Evolutionary conservation across 768 basidiomycete genomes (phyloP).

Genomic region (Rhodotorula taiwanensis): DNA sequence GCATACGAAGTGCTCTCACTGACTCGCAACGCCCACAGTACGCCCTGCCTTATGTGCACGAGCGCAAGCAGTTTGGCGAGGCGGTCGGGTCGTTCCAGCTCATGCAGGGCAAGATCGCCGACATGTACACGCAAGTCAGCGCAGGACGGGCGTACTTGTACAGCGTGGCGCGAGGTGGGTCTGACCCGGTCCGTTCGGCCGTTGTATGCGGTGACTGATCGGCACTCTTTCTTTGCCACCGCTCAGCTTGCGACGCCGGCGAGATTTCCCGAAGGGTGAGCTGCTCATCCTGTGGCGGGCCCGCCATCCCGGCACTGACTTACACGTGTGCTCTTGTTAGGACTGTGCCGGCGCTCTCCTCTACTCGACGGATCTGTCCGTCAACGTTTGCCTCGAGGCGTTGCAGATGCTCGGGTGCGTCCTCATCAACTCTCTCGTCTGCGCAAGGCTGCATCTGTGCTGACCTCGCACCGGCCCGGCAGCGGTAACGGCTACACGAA

Average conservation of each 20-base stretch:
- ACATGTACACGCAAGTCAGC: conserved; percentile 62
- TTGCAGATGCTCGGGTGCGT: conserved; percentile 37
- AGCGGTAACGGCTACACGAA: conserved; percentile 82
- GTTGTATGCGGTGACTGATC: too few species aligned
- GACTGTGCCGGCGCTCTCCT: conserved; percentile 93
- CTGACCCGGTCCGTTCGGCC: too few species aligned
- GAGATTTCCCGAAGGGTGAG: conserved; percentile 43
- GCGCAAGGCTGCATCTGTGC: too few species aligned
- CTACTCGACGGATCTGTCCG: conserved; percentile 84
- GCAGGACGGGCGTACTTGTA: conserved; percentile 87
- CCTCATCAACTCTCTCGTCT: not conserved
- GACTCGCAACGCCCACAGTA: not conserved
- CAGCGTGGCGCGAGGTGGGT: conserved; percentile 73
- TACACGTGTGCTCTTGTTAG: conserved; percentile 45
- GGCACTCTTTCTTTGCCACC: too few species aligned
- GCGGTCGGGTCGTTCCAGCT: conserved; percentile 85
- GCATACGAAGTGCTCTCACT: too few species aligned
- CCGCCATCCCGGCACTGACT: too few species aligned
- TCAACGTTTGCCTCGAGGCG: conserved; percentile 65
- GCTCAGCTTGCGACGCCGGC: conserved; percentile 38
- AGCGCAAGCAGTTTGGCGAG: conserved; percentile 82
- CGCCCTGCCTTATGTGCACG: conserved; percentile 64
- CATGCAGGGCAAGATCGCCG: conserved; percentile 71
- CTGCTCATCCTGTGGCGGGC: too few species aligned
- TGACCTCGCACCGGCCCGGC: not conserved